Evolutionary conservation across 78 protist species (phyloP).

Genomic region (Blattamonas nauphoetae): DNA sequence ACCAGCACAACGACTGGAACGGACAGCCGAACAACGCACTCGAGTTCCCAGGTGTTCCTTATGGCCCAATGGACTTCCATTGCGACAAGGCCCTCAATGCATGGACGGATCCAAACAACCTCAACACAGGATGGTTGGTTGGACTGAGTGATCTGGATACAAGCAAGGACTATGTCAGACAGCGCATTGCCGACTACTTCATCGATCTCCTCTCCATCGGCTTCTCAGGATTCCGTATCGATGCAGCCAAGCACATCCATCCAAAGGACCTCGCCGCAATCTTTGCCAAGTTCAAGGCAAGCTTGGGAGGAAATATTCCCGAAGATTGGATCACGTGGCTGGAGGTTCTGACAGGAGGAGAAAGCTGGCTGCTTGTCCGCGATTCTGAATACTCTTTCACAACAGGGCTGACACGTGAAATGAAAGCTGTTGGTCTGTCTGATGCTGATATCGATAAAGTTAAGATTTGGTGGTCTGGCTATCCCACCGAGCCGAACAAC

Average conservation of each 20-base stretch:
- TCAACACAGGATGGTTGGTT: constrained; percentile 52
- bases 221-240: constrained; percentile 50
- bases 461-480: constrained; percentile 50
- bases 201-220: constrained; percentile 37
- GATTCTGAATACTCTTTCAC: too few species aligned
- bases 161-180: constrained; percentile 38
- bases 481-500: too few species aligned
- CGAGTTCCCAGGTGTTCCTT: constrained; percentile 54
- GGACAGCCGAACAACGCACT: constrained; percentile 21
- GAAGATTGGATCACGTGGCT: constrained; percentile 21
- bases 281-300: too few species aligned
- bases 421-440: constrained; percentile 19
- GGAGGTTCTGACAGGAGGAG: constrained; percentile 55
- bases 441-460: constrained; percentile 39
- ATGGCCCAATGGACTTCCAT: constrained; percentile 51
- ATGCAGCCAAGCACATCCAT: constrained; percentile 57
- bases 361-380: constrained; percentile 35
- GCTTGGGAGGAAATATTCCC: constrained; percentile 12
- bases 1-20: constrained; percentile 18
- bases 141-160: constrained; percentile 58
- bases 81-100: constrained; percentile 50
- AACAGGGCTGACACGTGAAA: too few species aligned
- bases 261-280: neutral
- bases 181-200: constrained; percentile 47
- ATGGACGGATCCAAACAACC: constrained; percentile 52